Evolutionary conservation across 208 protist species (phyloP), one percentile per base, ranked within the genome.

Genomic region (Wallacemonas sp.): DNA sequence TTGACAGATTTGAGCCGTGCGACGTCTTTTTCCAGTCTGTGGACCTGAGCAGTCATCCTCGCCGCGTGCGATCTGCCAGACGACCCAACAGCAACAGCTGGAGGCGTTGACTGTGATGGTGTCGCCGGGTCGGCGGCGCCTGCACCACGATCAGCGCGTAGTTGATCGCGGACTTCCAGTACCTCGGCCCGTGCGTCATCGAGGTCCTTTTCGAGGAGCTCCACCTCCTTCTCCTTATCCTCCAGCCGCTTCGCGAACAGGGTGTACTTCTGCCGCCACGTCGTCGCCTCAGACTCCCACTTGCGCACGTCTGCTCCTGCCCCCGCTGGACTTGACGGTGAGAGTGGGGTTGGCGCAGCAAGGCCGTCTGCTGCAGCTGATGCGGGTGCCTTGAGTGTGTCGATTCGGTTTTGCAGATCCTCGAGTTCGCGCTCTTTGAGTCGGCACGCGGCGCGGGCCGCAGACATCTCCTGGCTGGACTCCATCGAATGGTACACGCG

Each of bases 1-100:
- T 94, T 96, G 56, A 94, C 81, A 21, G 91, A 92, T 65, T 96
- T 94, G 11, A 96, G 74, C 30, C 87, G 77, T 26, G 88, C 91
- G 44, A 96, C 69, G 39, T 96, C 87, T 5, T 71, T 70, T 62
- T 90, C 86, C 1, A 84, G 63, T 1, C 72, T 71, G 16, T 44
- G 60, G 21, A 83, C 46, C 30, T 75, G 49, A 14, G 58, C 47
- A 9, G 71, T 62, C 38, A 44, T 57, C n/a, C n/a, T 34, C 6
- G 23, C 17, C 8, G 8, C 21, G 38, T 63, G n/a, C n/a, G n/a
- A n/a, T n/a, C n/a, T n/a, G n/a, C n/a, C n/a, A n/a, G n/a, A n/a
- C n/a, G n/a, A n/a, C n/a, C n/a, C n/a, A n/a, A n/a, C n/a, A n/a
- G n/a, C n/a, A n/a, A n/a, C n/a, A n/a, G n/a, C n/a, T n/a, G n/a